phyloP scores from a whole-genome alignment of 805 yeast genomes.

The Monosporozyma unispora region DNA sequence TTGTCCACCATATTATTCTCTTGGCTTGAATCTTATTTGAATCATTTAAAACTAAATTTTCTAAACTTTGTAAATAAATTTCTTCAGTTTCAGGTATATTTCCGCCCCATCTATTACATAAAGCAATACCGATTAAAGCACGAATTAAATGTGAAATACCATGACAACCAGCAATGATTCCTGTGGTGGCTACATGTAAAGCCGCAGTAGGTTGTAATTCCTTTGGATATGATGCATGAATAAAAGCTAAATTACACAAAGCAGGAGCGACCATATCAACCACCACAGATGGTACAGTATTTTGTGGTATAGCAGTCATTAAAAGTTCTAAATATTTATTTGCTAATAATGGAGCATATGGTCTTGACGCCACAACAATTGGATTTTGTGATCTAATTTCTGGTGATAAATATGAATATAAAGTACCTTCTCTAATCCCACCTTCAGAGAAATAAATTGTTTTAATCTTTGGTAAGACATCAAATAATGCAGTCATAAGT shows the following conservation, averaged over 20 bases:
- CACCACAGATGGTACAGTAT: constrained; percentile 49
- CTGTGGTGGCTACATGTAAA: constrained; percentile 61
- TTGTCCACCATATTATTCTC: constrained; percentile 60
- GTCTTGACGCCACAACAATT: constrained; percentile 55
- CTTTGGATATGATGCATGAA: constrained; percentile 67
- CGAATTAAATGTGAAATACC: constrained; percentile 66
- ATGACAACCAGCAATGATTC: constrained; percentile 66
- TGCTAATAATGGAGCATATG: constrained; percentile 61
- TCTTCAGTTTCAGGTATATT: constrained; percentile 54
- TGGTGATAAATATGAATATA: constrained; percentile 53
- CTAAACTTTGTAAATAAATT: constrained; percentile 37
- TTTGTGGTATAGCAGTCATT: constrained; percentile 47
- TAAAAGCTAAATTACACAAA: constrained; percentile 63
- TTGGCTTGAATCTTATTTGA: constrained; percentile 37
- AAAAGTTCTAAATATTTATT: constrained; percentile 46
- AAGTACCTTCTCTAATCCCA: constrained; percentile 68
- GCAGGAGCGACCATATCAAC: constrained; percentile 57
- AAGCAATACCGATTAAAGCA: constrained; percentile 62
- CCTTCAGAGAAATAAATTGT: constrained; percentile 66
- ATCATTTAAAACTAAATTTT: constrained; percentile 40
- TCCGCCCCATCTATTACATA: constrained; percentile 79
- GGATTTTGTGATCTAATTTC: constrained; percentile 60
- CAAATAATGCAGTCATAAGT: constrained; percentile 52
- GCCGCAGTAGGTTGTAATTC: constrained; percentile 72
- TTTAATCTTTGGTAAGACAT: constrained; percentile 49